Conservation (phyloP, 805 yeast genomes). For the Kodamaea leandrae region DNA sequence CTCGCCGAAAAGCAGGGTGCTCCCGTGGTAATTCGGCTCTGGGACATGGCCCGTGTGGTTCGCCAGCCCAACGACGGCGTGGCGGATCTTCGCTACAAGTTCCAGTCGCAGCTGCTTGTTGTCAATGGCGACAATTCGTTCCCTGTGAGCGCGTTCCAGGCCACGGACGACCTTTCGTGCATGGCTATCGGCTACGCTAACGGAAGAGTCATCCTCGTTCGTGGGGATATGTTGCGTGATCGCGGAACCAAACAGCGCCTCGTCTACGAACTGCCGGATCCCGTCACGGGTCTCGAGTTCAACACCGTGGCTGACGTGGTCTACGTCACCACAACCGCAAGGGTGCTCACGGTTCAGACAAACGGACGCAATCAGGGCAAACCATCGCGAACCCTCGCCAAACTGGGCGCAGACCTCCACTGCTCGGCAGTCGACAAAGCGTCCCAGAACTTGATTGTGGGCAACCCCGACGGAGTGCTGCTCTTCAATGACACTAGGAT, state of each 20-base stretch:
- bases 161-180: slow-evolving; percentile 55
- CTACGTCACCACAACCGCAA: slow-evolving; percentile 73
- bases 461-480: slow-evolving; percentile 58
- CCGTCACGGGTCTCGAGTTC: slow-evolving; percentile 75
- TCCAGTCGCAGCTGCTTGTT: slow-evolving; percentile 60
- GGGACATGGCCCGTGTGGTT: slow-evolving; percentile 70
- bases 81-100: slow-evolving; percentile 27
- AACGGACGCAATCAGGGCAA: slow-evolving; percentile 74
- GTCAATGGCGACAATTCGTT: slow-evolving; percentile 72
- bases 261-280: slow-evolving; percentile 71
- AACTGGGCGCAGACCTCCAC: slow-evolving; percentile 50
- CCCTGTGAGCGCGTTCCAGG: slow-evolving; percentile 68
- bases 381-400: slow-evolving; percentile 48
- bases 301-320: slow-evolving; percentile 49
- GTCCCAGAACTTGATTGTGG: slow-evolving; percentile 58
- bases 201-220: slow-evolving; percentile 74
- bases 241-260: slow-evolving; percentile 86
- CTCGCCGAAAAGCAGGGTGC: slow-evolving; percentile 73
- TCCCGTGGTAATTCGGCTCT: slow-evolving; percentile 66
- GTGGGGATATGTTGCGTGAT: slow-evolving; percentile 88
- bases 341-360: slow-evolving; percentile 68
- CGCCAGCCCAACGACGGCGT: background rate
- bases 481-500: slow-evolving; percentile 59
- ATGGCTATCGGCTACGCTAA: slow-evolving; percentile 78
- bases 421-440: slow-evolving; percentile 43